Percentiles rank a stretch among this genome's conserved stretches.
Conservation (phyloP, 495 filamentous ascomycete species). For the Copromyces sp. region DNA sequence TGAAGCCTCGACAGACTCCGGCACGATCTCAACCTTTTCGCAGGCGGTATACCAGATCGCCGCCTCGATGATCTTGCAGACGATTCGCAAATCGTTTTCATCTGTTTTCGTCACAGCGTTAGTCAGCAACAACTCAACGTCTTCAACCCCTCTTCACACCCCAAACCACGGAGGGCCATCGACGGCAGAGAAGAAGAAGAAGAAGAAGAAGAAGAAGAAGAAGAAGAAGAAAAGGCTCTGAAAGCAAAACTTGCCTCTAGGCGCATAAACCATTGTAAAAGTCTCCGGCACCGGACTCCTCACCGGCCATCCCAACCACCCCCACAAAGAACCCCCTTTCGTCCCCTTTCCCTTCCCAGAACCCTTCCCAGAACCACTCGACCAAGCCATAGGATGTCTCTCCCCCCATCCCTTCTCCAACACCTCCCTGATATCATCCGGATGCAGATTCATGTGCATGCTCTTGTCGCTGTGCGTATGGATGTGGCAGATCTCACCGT, state of each 20-base stretch:
- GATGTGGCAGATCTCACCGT: conserved; percentile 72
- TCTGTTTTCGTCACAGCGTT: conserved; percentile 13
- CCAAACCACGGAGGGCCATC: too few species aligned
- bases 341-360: not conserved
- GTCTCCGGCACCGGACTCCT: conserved; percentile 51
- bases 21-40: conserved; percentile 30
- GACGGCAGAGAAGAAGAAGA: not conserved
- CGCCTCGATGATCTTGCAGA: conserved; percentile 64
- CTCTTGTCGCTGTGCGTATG: conserved; percentile 60
- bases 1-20: conserved; percentile 2
- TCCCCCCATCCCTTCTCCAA: conserved; percentile 82
- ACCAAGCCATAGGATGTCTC: conserved; percentile 69
- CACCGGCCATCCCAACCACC: conserved; percentile 15
- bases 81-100: conserved; percentile 54
- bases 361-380: not conserved
- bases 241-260: conserved; percentile 32
- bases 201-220: not conserved
- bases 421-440: conserved; percentile 65
- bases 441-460: conserved; percentile 67
- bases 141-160: too few species aligned
- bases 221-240: not conserved
- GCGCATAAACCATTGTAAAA: conserved; percentile 79
- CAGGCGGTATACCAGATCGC: conserved; percentile 48
- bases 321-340: not conserved
- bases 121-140: not conserved